Percentiles rank a stretch among this genome's conserved stretches.
These are phyloP conservation scores for Canavalia ensiformis DNA, from an alignment of 306 rosid species.

Conservation along the genomic window DNA sequence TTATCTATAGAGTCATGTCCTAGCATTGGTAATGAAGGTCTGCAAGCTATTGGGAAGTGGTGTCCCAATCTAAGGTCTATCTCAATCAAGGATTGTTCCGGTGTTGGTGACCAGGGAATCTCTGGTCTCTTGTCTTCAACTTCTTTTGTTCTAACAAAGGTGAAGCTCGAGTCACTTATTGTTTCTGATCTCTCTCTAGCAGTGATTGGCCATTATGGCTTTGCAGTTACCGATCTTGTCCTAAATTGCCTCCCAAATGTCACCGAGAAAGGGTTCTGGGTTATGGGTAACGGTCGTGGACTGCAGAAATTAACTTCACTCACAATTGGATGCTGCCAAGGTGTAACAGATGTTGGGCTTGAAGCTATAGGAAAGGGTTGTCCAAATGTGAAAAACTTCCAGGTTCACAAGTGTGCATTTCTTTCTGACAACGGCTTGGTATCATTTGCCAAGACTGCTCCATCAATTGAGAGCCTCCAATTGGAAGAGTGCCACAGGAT, in stretches of 20 bases:
- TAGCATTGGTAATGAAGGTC: constrained; percentile 77
- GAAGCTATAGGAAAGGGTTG: constrained; percentile 86
- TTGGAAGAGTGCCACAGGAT: constrained; percentile 95
- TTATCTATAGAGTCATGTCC: constrained; percentile 83
- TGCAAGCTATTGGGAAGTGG: constrained; percentile 77
- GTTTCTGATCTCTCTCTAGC: constrained; percentile 91
- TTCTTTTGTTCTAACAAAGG: constrained; percentile 63
- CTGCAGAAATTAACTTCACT: constrained; percentile 83
- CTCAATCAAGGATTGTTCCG: constrained; percentile 68
- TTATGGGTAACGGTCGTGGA: constrained; percentile 87
- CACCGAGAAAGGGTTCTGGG: constrained; percentile 92
- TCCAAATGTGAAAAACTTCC: constrained; percentile 79
- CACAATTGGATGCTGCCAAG: constrained; percentile 72
- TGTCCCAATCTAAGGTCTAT: constrained; percentile 76
- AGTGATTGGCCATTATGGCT: constrained; percentile 89
- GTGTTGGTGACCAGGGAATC: constrained; percentile 85
- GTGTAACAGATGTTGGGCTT: constrained; percentile 79
- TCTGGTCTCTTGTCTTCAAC: constrained; percentile 69
- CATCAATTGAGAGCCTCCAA: constrained; percentile 78
- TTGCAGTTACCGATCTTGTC: constrained; percentile 71
- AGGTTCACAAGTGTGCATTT: constrained; percentile 68
- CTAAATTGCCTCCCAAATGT: constrained; percentile 71
- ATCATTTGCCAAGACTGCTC: constrained; percentile 73
- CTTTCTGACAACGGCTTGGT: constrained; percentile 84
- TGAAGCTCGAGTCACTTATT: constrained; percentile 80